Conservation (phyloP, 202 grass and related monocot species). For the Musa balbisiana region DNA sequence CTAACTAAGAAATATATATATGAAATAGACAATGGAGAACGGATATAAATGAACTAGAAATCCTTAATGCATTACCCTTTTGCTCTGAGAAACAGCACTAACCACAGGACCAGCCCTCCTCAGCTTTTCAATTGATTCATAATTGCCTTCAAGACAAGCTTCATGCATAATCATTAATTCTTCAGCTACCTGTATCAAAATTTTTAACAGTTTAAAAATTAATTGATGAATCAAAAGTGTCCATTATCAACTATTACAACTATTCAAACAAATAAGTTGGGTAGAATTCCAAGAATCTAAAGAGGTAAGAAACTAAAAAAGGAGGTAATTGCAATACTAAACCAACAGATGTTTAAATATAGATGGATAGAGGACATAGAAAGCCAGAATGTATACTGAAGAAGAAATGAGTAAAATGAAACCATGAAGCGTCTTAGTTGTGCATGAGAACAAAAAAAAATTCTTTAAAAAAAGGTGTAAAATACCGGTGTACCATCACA, state of each 20-base stretch:
- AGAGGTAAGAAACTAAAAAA: too few relatives aligned
- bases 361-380: not conserved
- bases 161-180: constrained; percentile 79
- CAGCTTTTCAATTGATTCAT: constrained; percentile 58
- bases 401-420: not conserved
- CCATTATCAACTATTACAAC: not conserved
- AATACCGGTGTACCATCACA: too few relatives aligned
- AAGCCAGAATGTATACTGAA: not conserved
- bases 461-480: too few relatives aligned
- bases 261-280: not conserved
- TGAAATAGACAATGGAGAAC: not conserved
- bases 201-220: not conserved
- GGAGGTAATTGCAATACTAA: too few relatives aligned
- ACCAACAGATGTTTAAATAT: too few relatives aligned
- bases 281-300: not conserved
- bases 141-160: constrained; percentile 59
- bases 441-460: too few relatives aligned
- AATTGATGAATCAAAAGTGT: not conserved
- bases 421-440: not conserved
- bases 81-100: constrained; percentile 71
- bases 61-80: constrained; percentile 30
- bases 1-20: not conserved
- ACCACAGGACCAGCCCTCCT: constrained; percentile 30
- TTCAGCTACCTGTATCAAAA: constrained; percentile 43
- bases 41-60: not conserved